Base-by-base conservation (phyloP, 306 rosid genomes). In the Lablab purpureus region DNA sequence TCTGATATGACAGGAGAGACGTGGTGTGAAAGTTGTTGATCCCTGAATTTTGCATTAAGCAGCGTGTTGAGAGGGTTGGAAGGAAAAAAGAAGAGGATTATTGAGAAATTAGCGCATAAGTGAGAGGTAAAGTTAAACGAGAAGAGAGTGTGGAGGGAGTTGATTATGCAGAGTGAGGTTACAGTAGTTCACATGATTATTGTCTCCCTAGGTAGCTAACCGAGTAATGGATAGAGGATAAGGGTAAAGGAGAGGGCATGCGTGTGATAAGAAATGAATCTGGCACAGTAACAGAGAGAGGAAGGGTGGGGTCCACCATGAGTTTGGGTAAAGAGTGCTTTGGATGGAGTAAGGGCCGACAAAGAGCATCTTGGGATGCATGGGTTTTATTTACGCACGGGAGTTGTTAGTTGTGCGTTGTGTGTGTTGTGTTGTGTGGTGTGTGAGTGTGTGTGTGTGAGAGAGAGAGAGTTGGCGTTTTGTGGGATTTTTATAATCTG, bases 351-450 rank as follows among this genome's bases (percentile, higher is more conserved):
- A 74, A 30, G 75, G 85, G 72, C 84, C 90, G 93, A 89, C 93
- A 87, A 84, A 87, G 87, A 87, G 96, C 93, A 91, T 91, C 91
- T 87, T 84, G 56, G 19, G 59, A 78, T 47, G 80, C 80, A 65
- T 76, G 80, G 73, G 18, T 69, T 78, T 69, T 58, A 58, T 50
- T 71, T 51, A 73, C 51, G 64, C 66, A 51, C 46, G 62, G 75
- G 62, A 71, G 63, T 71, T 47, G 74, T 25, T 25, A 69, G 59
- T 69, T 69, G 56, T 67, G 55, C 28, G 30, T 66, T 66, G 72
- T 19, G 28, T 25, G n/a, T 34, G 37, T 34, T n/a, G n/a, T n/a
- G 59, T 69, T 69, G 56, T 67, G 55, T 17, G 30, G 37, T 66
- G 72, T 19, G 28, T 25, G n/a, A 5, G 37, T 34, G n/a, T n/a